phyloP scores from a whole-genome alignment of 495 filamentous ascomycete species.

The Talaromyces nanjingensis region DNA sequence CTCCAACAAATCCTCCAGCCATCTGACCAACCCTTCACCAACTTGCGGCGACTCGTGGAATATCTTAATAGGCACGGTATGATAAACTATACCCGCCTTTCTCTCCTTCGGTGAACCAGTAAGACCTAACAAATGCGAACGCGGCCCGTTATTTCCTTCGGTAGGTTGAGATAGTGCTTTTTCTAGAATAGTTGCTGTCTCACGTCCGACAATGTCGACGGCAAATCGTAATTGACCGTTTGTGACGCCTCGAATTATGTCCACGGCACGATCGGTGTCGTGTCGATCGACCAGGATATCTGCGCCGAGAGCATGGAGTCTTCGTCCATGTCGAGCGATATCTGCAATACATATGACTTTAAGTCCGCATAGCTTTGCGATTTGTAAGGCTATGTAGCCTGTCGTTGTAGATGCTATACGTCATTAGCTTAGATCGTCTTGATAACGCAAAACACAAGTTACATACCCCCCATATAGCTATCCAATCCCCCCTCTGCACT shows the following conservation, averaged over 20 bases:
- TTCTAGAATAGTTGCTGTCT: constrained; percentile 47
- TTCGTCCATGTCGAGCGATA: constrained; percentile 51
- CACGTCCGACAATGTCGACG: constrained; percentile 54
- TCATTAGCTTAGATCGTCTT: not conserved
- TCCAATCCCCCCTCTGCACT: constrained; percentile 50
- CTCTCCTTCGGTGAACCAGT: constrained; percentile 52
- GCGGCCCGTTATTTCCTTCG: constrained; percentile 13
- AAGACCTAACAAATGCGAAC: constrained; percentile 53
- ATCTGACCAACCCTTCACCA: constrained; percentile 48
- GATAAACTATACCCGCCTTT: constrained; percentile 38
- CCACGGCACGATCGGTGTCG: constrained; percentile 49
- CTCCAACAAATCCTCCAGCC: constrained; percentile 53
- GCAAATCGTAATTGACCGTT: constrained; percentile 50
- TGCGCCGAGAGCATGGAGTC: constrained; percentile 43
- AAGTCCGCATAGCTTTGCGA: constrained; percentile 53
- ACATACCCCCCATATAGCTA: constrained; percentile 59
- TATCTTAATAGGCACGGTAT: constrained; percentile 62
- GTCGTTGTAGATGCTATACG: constrained; percentile 51
- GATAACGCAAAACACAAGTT: not conserved
- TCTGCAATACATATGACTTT: constrained; percentile 53
- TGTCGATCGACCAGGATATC: constrained; percentile 58
- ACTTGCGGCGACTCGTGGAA: constrained; percentile 55
- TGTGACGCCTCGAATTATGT: constrained; percentile 51
- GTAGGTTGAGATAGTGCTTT: constrained; percentile 29
- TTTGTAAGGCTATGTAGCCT: constrained; percentile 50